These are phyloP conservation scores for Volvariella volvacea DNA, from an alignment of 1,284 basidiomycete species.

Conservation along the genomic window DNA sequence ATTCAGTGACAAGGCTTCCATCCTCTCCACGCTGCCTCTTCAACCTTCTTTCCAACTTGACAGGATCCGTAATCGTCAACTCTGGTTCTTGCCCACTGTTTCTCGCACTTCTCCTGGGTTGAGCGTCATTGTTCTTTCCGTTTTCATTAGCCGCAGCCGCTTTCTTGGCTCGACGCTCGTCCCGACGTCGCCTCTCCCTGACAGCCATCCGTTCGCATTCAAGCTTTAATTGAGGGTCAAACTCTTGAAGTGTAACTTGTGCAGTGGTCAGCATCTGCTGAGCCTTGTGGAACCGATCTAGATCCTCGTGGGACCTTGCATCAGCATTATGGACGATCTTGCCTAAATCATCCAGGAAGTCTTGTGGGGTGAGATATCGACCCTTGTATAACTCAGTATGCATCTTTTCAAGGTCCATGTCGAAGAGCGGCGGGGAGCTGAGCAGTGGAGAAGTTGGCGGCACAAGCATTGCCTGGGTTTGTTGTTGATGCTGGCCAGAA, in stretches of 20 bases:
- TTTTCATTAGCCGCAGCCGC: conserved; percentile 31
- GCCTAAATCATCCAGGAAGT: conserved; percentile 84
- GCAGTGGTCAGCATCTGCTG: conserved; percentile 88
- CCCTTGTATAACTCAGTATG: conserved; percentile 82
- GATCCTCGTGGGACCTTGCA: conserved; percentile 58
- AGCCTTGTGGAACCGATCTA: conserved; percentile 75
- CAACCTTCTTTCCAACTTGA: conserved; percentile 61
- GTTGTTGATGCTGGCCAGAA: conserved; percentile 11
- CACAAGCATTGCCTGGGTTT: conserved; percentile 24
- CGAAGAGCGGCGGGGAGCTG: conserved; percentile 40
- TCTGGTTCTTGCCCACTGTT: conserved; percentile 69
- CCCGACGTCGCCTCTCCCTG: conserved; percentile 67
- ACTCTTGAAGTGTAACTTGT: conserved; percentile 82
- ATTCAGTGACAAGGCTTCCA: conserved; percentile 46
- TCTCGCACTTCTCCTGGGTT: conserved; percentile 58
- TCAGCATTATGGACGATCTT: conserved; percentile 89
- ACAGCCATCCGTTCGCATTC: conserved; percentile 89
- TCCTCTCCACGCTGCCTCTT: conserved; percentile 66
- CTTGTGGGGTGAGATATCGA: conserved; percentile 81
- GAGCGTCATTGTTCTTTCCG: conserved; percentile 21
- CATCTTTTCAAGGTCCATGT: conserved; percentile 91
- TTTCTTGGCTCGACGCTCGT: conserved; percentile 29
- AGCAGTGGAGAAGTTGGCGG: conserved; percentile 17
- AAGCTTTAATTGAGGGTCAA: conserved; percentile 75
- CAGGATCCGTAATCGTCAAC: conserved; percentile 62